Conservation (phyloP, 2,329 filamentous ascomycete species). For the Fusarium dimerum region DNA sequence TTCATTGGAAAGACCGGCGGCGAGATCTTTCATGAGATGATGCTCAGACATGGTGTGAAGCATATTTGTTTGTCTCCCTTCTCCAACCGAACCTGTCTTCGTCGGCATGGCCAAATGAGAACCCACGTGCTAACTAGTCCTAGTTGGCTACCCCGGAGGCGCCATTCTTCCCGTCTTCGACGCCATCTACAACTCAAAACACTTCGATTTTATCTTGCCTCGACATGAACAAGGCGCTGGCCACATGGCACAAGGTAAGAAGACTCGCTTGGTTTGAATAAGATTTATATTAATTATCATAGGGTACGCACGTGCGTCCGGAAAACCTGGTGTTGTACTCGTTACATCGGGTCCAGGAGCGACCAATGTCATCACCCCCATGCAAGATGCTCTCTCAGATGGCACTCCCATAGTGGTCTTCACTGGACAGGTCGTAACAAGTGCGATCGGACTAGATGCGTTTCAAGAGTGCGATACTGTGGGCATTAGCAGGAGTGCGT, state of each 20-base stretch:
- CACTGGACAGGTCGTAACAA: slow-evolving; percentile 87
- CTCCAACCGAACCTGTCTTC: slow-evolving; percentile 3
- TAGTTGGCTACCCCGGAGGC: slow-evolving; percentile 88
- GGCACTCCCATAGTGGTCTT: slow-evolving; percentile 97
- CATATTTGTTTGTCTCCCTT: slow-evolving; percentile 77
- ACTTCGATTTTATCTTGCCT: slow-evolving; percentile 94
- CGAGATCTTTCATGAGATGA: slow-evolving; percentile 99
- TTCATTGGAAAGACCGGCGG: slow-evolving; percentile 95
- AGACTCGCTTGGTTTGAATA: no score
- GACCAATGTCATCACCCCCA: slow-evolving; percentile 93
- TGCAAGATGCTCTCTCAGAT: slow-evolving; percentile 94
- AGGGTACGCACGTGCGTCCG: slow-evolving; percentile 82
- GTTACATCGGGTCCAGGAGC: slow-evolving; percentile 96
- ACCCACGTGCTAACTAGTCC: slow-evolving; percentile 20
- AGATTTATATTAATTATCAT: no score
- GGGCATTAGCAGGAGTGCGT: slow-evolving; percentile 82
- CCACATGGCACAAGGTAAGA: slow-evolving; percentile 87
- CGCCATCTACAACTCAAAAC: slow-evolving; percentile 96
- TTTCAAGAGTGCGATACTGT: slow-evolving; percentile 97
- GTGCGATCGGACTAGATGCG: slow-evolving; percentile 88
- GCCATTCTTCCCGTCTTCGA: slow-evolving; percentile 98
- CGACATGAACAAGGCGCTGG: slow-evolving; percentile 97
- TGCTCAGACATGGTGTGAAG: slow-evolving; percentile 89
- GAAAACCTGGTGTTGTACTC: slow-evolving; percentile 91
- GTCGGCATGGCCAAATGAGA: slow-evolving; percentile 4